A percentile compares a stretch with the other conserved stretches of the same genome.
Conservation (phyloP, 352 stramenopile species). For the Pythium rhizo-oryzae region DNA sequence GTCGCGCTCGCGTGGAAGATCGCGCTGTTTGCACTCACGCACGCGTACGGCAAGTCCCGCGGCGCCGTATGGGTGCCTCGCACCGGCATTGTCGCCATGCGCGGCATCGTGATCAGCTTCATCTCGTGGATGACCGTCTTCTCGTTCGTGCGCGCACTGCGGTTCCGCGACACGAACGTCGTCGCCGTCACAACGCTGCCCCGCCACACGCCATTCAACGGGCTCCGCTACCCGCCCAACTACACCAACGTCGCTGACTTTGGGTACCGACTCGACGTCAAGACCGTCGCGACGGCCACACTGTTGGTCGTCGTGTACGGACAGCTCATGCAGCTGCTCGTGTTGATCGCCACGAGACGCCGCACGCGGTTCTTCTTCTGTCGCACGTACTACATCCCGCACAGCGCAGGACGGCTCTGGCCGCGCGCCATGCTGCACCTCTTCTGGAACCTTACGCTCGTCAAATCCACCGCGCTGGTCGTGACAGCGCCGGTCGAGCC, state of each 20-base stretch:
- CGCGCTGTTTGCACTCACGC: constrained; percentile 10
- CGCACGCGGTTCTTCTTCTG: constrained; percentile 17
- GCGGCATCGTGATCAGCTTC: constrained; percentile 27
- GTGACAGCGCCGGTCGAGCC: background rate
- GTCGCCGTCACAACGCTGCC: constrained; percentile 1
- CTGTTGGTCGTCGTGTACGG: background rate
- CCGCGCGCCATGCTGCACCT: constrained; percentile 18
- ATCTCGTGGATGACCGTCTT: constrained; percentile 34
- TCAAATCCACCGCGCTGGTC: background rate
- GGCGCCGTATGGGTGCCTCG: constrained; percentile 12
- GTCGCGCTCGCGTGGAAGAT: constrained; percentile 32
- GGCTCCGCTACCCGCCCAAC: background rate
- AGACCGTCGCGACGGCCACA: constrained; percentile 1
- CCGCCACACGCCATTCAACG: constrained; percentile 8
- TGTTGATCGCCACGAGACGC: background rate
- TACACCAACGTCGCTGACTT: constrained; percentile 20
- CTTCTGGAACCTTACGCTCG: constrained; percentile 22
- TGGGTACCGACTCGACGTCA: constrained; percentile 18
- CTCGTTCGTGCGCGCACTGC: constrained; percentile 18
- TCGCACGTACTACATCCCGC: constrained; percentile 25
- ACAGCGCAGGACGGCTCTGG: constrained; percentile 20
- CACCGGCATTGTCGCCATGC: constrained; percentile 28
- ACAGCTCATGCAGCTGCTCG: background rate
- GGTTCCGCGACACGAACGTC: constrained; percentile 22
- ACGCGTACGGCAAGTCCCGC: constrained; percentile 8